Percentiles rank a stretch among this genome's conserved stretches.
phyloP scores from a whole-genome alignment of 2,329 filamentous ascomycete genomes.

The Xylaria arbuscula region DNA sequence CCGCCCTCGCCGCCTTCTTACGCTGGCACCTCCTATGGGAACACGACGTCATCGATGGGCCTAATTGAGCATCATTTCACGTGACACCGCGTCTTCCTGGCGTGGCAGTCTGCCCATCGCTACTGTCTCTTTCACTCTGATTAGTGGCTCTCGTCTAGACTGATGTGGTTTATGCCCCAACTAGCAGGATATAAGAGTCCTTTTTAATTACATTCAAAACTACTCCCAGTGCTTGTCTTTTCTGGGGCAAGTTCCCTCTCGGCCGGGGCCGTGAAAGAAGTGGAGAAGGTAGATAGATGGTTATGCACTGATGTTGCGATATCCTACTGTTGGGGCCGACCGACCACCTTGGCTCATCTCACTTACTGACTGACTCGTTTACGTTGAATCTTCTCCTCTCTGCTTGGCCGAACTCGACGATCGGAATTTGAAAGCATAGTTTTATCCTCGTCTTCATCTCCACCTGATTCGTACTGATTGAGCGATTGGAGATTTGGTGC shows the following conservation, averaged over 20 bases:
- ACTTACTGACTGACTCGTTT: not conserved
- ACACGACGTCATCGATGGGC: constrained; percentile 10
- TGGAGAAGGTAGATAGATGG: not conserved
- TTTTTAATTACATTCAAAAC: not conserved
- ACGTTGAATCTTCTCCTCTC: not conserved
- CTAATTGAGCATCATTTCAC: constrained; percentile 7
- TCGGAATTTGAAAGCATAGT: too few species aligned
- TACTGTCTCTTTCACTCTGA: not conserved
- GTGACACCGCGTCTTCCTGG: constrained; percentile 33
- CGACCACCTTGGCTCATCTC: not conserved
- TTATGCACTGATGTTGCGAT: not conserved
- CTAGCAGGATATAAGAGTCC: not conserved
- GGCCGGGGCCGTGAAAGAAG: constrained; percentile 5
- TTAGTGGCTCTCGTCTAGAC: not conserved
- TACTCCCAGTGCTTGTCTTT: not conserved
- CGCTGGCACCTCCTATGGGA: not conserved
- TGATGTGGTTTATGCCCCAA: not conserved
- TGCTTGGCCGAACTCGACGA: not conserved
- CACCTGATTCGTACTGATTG: not conserved
- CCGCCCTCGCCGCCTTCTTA: too few species aligned
- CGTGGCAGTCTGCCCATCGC: not conserved
- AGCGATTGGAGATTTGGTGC: not conserved
- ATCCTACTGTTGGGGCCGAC: not conserved
- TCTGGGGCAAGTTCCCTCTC: not conserved
- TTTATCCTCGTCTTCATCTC: not conserved